These are phyloP conservation scores for Hyaloperonospora arabidopsidis DNA, from an alignment of 352 stramenopile genomes.

Conservation along the genomic window DNA sequence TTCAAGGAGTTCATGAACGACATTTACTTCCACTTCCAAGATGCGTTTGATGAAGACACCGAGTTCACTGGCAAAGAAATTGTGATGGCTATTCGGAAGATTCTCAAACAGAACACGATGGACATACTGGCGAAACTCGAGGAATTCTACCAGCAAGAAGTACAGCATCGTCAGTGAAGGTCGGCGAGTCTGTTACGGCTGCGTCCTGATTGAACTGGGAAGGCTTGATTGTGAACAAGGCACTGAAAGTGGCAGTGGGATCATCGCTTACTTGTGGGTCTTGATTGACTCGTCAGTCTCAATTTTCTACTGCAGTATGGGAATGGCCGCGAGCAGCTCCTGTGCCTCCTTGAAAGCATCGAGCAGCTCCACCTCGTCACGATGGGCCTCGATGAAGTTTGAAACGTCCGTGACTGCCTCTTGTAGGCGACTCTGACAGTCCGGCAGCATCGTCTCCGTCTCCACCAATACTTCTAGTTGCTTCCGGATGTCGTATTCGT, in stretches of 20 bases:
- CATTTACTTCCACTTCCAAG: constrained; percentile 82
- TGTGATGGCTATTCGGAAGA: constrained; percentile 73
- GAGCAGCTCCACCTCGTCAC: constrained; percentile 32
- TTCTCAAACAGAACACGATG: constrained; percentile 81
- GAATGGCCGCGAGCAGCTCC: constrained; percentile 36
- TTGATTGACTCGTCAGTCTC: too few species aligned
- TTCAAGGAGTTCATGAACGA: constrained; percentile 86
- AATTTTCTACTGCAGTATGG: constrained; percentile 31
- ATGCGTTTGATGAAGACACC: constrained; percentile 75
- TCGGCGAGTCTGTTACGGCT: neutral
- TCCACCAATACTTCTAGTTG: constrained; percentile 76
- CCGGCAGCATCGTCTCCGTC: constrained; percentile 74
- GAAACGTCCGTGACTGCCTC: constrained; percentile 50
- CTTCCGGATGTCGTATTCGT: constrained; percentile 75
- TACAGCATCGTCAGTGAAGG: constrained; percentile 20
- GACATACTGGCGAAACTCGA: constrained; percentile 66
- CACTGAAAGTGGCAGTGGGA: too few species aligned
- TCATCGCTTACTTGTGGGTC: too few species aligned
- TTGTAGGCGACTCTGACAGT: constrained; percentile 60
- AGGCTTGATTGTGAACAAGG: too few species aligned
- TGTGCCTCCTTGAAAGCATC: constrained; percentile 40
- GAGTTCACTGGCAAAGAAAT: constrained; percentile 81
- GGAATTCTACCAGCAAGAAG: constrained; percentile 60
- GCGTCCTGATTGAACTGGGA: too few species aligned
- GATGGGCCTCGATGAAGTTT: constrained; percentile 38